Percentiles rank a stretch among this genome's conserved stretches.
Evolutionary conservation across 805 yeast genomes (phyloP).

Genomic region (Huiozyma sinensis): DNA sequence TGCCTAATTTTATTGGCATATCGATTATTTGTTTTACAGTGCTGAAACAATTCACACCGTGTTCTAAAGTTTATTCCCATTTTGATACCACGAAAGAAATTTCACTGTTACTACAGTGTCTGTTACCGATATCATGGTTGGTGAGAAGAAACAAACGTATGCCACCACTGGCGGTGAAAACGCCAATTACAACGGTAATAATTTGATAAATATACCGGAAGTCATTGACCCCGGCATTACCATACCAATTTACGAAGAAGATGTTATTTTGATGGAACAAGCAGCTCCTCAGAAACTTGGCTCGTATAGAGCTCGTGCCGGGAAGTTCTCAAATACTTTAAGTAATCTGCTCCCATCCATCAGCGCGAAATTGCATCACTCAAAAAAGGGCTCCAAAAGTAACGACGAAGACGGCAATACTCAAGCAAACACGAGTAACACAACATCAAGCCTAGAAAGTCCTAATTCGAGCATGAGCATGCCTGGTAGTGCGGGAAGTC

Average conservation of each 20-base stretch:
- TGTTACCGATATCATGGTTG: neutral
- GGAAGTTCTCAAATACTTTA: constrained; percentile 29
- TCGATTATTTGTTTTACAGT: no score
- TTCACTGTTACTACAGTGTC: no score
- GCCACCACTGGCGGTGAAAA: neutral
- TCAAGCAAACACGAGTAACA: constrained; percentile 6
- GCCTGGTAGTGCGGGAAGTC: neutral
- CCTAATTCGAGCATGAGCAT: neutral
- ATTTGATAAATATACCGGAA: constrained; percentile 17
- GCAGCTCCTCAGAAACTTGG: constrained; percentile 24
- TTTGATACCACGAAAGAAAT: no score
- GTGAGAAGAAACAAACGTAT: neutral
- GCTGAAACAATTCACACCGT: no score
- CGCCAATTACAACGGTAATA: neutral
- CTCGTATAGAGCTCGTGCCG: constrained; percentile 28
- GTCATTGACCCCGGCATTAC: constrained; percentile 27
- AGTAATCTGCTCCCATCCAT: constrained; percentile 28
- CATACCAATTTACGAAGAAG: constrained; percentile 27
- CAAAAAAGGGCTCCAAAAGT: constrained; percentile 12
- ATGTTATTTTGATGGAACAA: constrained; percentile 5
- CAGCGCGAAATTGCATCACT: constrained; percentile 28
- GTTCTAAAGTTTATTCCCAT: no score
- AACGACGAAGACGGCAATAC: constrained; percentile 3
- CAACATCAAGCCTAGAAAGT: constrained; percentile 3
- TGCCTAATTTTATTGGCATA: no score